These are phyloP conservation scores for Beauveria sp. DNA, from an alignment of 2,329 filamentous ascomycete species.

Conservation along the genomic window DNA sequence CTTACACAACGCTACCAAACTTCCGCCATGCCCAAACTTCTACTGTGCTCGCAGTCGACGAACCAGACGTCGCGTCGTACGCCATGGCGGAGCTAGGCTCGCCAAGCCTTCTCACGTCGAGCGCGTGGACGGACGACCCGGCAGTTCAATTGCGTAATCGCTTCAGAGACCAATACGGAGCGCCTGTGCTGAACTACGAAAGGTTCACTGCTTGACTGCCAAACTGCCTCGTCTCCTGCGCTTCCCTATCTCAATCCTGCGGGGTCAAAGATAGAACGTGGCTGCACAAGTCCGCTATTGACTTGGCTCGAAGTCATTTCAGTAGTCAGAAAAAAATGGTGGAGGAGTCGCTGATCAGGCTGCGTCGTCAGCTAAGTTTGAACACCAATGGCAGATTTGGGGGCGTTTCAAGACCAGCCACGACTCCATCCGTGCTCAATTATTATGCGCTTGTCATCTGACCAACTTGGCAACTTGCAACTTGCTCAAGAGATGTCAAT, in stretches of 20 bases:
- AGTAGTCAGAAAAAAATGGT: neutral
- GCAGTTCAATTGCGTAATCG: constrained; percentile 4
- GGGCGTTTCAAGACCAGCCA: constrained; percentile 4
- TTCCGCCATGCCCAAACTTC: neutral
- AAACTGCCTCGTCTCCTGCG: neutral
- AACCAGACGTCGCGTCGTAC: neutral
- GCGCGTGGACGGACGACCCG: neutral
- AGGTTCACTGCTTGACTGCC: neutral
- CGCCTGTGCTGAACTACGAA: neutral
- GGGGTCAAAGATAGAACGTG: neutral
- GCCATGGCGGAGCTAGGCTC: neutral
- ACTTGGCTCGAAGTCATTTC: neutral
- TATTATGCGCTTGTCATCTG: neutral
- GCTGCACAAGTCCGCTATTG: neutral
- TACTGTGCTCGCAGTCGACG: neutral
- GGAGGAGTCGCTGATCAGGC: neutral
- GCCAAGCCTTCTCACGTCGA: constrained; percentile 2
- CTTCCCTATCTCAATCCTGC: neutral
- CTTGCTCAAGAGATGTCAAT: neutral
- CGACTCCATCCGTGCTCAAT: neutral
- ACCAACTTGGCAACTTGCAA: neutral
- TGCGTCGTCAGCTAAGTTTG: neutral
- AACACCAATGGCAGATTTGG: neutral
- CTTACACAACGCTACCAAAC: neutral
- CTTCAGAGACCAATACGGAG: neutral